Conservation (phyloP, 176 grass and related monocot species). For the Musa acuminata region DNA sequence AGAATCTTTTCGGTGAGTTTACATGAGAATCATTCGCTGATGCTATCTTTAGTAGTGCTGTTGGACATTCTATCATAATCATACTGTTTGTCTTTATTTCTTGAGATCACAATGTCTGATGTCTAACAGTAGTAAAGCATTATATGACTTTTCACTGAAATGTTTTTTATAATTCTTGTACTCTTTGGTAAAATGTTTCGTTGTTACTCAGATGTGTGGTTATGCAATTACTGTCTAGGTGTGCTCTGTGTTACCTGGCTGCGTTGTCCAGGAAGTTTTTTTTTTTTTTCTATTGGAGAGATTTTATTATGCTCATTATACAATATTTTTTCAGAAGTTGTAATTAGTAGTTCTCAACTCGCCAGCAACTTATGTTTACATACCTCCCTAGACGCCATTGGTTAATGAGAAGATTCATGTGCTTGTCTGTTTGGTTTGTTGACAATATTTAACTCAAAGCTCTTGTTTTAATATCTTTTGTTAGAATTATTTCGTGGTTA, state of each 20-base stretch:
- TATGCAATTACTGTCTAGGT: background rate
- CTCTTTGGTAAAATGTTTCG: background rate
- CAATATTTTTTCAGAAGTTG: background rate
- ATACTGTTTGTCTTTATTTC: background rate
- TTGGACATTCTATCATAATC: background rate
- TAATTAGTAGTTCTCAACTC: no score
- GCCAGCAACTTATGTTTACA: no score
- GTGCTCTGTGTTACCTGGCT: background rate
- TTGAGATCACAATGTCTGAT: background rate
- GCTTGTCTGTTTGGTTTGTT: background rate
- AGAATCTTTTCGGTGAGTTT: background rate
- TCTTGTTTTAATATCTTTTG: background rate
- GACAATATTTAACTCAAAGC: background rate
- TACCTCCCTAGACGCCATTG: no score
- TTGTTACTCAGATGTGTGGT: background rate
- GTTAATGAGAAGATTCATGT: background rate
- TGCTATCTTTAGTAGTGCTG: background rate
- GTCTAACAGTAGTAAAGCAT: background rate
- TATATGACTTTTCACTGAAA: background rate
- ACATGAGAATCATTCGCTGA: background rate
- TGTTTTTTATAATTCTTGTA: background rate
- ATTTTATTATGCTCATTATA: background rate
- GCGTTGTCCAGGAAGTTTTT: background rate
- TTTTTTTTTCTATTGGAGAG: background rate
- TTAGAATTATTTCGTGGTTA: background rate